These are phyloP conservation scores for Ceratocystis variospora DNA, from an alignment of 2,329 filamentous ascomycete genomes.

Conservation along the genomic window DNA sequence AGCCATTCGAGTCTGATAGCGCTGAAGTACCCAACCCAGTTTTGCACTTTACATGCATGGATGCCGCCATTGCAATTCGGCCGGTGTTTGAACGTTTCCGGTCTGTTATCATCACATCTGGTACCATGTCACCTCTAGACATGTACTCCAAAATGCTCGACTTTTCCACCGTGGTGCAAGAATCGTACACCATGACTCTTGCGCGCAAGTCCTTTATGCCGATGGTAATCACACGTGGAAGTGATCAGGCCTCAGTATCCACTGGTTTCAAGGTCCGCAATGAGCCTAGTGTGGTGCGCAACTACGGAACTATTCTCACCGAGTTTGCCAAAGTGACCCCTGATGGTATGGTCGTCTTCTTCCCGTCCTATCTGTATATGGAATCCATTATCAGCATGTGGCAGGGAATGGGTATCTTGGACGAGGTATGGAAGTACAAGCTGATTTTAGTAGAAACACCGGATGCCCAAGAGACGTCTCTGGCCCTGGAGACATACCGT, in stretches of 20 bases:
- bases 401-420: constrained; percentile 96
- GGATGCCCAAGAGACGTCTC: constrained; percentile 89
- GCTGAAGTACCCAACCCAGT: constrained; percentile 93
- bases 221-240: constrained; percentile 92
- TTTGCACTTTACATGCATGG: constrained; percentile 91
- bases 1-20: constrained; percentile 90
- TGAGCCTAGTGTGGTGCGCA: constrained; percentile 90
- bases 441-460: constrained; percentile 95
- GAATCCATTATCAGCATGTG: constrained; percentile 98
- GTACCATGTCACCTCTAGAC: constrained; percentile 89
- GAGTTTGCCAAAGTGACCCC: constrained; percentile 95
- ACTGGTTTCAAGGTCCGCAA: constrained; percentile 92
- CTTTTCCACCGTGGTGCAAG: constrained; percentile 82
- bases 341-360: constrained; percentile 97
- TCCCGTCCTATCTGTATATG: constrained; percentile 98
- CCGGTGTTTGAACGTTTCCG: constrained; percentile 95
- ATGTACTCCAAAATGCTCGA: constrained; percentile 99
- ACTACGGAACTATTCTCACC: constrained; percentile 84
- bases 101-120: constrained; percentile 96
- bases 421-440: constrained; percentile 98
- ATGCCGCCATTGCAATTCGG: constrained; percentile 94
- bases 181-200: constrained; percentile 95
- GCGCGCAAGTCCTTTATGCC: constrained; percentile 89
- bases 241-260: constrained; percentile 83
- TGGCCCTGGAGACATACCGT: constrained; percentile 90